Evolutionary conservation across 1,284 basidiomycete species (phyloP).

Genomic region (Veloboletus limbatus): DNA sequence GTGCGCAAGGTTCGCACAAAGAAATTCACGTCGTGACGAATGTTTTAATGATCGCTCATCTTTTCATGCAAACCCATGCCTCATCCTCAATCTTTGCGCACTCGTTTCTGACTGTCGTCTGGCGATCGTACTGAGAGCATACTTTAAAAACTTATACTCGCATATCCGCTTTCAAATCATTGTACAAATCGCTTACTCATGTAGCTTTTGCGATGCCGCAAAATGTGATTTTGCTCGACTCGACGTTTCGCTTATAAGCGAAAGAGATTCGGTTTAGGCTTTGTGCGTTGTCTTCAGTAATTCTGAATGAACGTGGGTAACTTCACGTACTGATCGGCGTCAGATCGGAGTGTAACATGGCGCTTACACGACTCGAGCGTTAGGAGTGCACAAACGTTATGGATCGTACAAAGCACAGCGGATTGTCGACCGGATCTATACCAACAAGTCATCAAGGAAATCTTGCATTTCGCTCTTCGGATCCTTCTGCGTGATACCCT

Average conservation of each 20-base stretch:
- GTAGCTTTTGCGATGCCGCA: not conserved
- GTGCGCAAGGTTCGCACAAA: slow-evolving; percentile 19
- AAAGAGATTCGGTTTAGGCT: not conserved
- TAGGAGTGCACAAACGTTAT: too few species aligned
- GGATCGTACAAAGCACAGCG: not conserved
- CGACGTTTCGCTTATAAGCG: not conserved
- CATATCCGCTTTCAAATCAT: slow-evolving; percentile 2
- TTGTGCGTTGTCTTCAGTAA: too few species aligned
- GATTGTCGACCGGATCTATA: slow-evolving; percentile 30
- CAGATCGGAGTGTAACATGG: too few species aligned
- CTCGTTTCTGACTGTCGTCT: slow-evolving; percentile 4
- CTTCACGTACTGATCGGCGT: too few species aligned
- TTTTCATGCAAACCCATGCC: slow-evolving; percentile 4
- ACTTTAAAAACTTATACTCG: slow-evolving; percentile 1
- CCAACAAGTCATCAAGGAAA: slow-evolving; percentile 67
- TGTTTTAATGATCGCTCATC: slow-evolving; percentile 10
- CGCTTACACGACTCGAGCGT: too few species aligned
- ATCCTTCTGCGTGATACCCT: slow-evolving; percentile 42
- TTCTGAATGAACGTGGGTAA: too few species aligned
- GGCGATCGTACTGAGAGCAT: slow-evolving; percentile 5
- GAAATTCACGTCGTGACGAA: slow-evolving; percentile 11
- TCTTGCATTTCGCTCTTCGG: slow-evolving; percentile 66
- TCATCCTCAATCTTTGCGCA: not conserved
- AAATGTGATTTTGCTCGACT: slow-evolving; percentile 7
- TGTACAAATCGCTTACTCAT: slow-evolving; percentile 6